Conservation (phyloP, 805 yeast species). For the Debaryomyces tyrocola region DNA sequence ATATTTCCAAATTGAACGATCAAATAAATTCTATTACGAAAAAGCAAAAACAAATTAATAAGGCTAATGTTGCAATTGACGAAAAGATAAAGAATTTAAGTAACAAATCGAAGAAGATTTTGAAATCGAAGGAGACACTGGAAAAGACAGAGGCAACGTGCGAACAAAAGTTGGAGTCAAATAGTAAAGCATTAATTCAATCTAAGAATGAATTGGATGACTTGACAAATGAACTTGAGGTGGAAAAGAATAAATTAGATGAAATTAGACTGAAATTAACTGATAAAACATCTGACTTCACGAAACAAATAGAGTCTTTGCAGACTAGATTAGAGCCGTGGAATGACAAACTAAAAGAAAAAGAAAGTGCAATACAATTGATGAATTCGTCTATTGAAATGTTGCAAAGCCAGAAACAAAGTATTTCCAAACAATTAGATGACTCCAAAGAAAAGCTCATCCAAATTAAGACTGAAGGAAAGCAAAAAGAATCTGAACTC, state of each 20-base stretch:
- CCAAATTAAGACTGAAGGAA: conserved; percentile 47
- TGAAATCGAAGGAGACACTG: conserved; percentile 52
- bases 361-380: conserved; percentile 64
- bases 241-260: conserved; percentile 59
- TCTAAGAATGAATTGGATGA: conserved; percentile 44
- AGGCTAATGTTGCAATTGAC: conserved; percentile 65
- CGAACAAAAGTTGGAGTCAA: conserved; percentile 44
- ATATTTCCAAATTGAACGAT: conserved; percentile 14
- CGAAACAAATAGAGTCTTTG: conserved; percentile 60
- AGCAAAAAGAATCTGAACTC: conserved; percentile 48
- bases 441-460: conserved; percentile 45
- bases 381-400: conserved; percentile 65
- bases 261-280: conserved; percentile 65
- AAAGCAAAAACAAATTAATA: conserved; percentile 33
- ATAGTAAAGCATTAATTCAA: conserved; percentile 45
- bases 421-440: conserved; percentile 45
- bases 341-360: conserved; percentile 64
- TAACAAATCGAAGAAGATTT: conserved; percentile 57
- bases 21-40: conserved; percentile 22
- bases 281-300: conserved; percentile 68
- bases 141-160: conserved; percentile 45
- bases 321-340: conserved; percentile 81
- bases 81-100: conserved; percentile 72
- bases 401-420: conserved; percentile 46
- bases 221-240: conserved; percentile 45